Evolutionary conservation across 345 rosid genomes (phyloP).

Genomic region (Sapria himalayana): DNA sequence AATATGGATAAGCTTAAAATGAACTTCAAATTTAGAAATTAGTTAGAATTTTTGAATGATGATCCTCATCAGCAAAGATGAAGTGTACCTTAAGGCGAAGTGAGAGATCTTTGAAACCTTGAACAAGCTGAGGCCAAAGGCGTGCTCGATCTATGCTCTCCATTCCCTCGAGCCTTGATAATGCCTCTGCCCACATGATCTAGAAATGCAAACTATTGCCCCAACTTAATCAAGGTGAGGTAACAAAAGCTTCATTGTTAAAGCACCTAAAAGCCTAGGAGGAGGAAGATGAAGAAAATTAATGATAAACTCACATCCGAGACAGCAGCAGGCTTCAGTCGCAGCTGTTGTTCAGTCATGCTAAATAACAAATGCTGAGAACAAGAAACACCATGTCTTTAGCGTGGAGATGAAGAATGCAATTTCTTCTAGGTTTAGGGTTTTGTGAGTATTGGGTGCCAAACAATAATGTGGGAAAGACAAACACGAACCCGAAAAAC

Average conservation of each 20-base stretch:
- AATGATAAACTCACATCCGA: slow-evolving; percentile 54
- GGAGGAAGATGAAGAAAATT: not conserved
- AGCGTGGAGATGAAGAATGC: too few relatives aligned
- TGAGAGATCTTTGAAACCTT: slow-evolving; percentile 88
- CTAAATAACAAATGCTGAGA: slow-evolving; percentile 80
- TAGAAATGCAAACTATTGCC: slow-evolving; percentile 31
- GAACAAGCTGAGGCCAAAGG: slow-evolving; percentile 95
- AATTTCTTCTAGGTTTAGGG: too few relatives aligned
- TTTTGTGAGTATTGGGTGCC: too few relatives aligned
- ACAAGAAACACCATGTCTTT: too few relatives aligned
- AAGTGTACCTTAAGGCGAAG: slow-evolving; percentile 79
- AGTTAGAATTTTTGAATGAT: too few relatives aligned
- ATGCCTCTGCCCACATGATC: slow-evolving; percentile 98
- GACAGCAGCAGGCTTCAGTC: slow-evolving; percentile 73
- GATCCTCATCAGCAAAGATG: too few relatives aligned
- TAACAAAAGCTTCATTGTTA: not conserved
- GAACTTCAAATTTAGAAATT: too few relatives aligned
- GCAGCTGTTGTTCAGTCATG: slow-evolving; percentile 55
- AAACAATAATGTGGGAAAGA: not conserved
- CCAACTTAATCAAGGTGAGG: slow-evolving; percentile 10
- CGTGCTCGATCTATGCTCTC: slow-evolving; percentile 79
- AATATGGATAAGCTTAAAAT: too few relatives aligned
- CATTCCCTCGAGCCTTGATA: slow-evolving; percentile 90
- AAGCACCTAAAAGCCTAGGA: slow-evolving; percentile 1
- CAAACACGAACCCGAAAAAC: slow-evolving; percentile 55